These are phyloP conservation scores for Penicillium canariense DNA, from an alignment of 495 filamentous ascomycete species.

Conservation along the genomic window DNA sequence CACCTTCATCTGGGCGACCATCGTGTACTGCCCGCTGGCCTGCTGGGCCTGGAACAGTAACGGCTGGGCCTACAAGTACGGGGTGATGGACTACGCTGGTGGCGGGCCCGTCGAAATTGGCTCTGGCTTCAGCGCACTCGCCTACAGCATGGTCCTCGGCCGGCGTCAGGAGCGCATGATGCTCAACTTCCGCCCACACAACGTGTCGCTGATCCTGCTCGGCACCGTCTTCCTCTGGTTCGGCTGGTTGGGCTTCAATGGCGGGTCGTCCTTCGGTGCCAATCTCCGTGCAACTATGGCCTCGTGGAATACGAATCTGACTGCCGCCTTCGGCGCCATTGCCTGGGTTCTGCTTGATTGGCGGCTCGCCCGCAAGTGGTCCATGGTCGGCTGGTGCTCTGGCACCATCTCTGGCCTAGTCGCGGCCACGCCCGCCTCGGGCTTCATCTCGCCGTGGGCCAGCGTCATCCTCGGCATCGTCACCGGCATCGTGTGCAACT, in stretches of 20 bases:
- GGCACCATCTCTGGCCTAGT: constrained; percentile 89
- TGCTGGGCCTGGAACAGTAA: constrained; percentile 96
- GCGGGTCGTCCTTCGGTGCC: constrained; percentile 92
- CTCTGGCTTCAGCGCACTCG: constrained; percentile 87
- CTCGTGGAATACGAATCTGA: constrained; percentile 95
- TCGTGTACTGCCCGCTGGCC: constrained; percentile 94
- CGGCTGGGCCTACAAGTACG: constrained; percentile 90
- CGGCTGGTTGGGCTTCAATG: constrained; percentile 98
- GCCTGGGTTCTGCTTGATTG: constrained; percentile 94
- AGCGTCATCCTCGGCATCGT: constrained; percentile 81
- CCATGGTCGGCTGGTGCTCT: constrained; percentile 98
- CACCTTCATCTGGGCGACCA: constrained; percentile 90
- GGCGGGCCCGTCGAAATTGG: constrained; percentile 97
- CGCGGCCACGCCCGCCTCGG: constrained; percentile 84
- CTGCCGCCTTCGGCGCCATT: constrained; percentile 81
- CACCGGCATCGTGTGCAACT: constrained; percentile 86
- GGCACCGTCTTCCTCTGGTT: constrained; percentile 97
- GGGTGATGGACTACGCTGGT: constrained; percentile 94
- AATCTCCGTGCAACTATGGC: constrained; percentile 95
- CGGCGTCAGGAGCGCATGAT: constrained; percentile 99
- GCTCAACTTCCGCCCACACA: constrained; percentile 93
- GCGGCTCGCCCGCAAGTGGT: constrained; percentile 95
- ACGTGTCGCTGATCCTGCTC: constrained; percentile 94
- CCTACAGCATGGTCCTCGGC: constrained; percentile 93
- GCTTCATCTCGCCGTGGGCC: constrained; percentile 86